Evolutionary conservation across 441 rosid genomes (phyloP).

Genomic region (Gossypium trilobum): DNA sequence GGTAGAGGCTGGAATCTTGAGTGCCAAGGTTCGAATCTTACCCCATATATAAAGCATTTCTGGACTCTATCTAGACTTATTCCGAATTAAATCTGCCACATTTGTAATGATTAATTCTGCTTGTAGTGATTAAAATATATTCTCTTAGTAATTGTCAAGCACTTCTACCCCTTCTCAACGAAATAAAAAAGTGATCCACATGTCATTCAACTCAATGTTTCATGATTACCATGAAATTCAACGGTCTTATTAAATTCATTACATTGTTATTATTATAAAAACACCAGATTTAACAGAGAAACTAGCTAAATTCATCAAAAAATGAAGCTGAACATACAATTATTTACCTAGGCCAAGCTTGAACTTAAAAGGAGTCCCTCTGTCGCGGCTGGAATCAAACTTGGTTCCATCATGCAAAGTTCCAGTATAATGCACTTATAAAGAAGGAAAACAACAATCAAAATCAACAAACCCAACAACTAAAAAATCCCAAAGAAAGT

Average conservation of each 20-base stretch:
- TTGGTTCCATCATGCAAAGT: conserved; percentile 72
- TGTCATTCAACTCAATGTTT: neutral
- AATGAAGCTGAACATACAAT: neutral
- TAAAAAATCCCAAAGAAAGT: neutral
- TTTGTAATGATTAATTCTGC: too few species aligned
- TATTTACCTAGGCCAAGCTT: conserved; percentile 76
- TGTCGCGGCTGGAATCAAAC: conserved; percentile 76
- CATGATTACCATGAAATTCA: neutral
- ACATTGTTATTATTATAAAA: neutral
- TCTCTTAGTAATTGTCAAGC: neutral
- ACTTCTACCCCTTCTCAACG: neutral
- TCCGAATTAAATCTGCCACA: too few species aligned
- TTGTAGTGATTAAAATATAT: too few species aligned
- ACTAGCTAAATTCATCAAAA: neutral
- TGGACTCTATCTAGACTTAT: too few species aligned
- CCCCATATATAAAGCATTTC: too few species aligned
- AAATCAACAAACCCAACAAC: neutral
- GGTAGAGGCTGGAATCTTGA: too few species aligned
- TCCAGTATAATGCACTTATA: conserved; percentile 79
- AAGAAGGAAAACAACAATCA: neutral
- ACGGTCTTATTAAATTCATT: neutral
- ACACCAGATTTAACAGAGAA: neutral
- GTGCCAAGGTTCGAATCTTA: too few species aligned
- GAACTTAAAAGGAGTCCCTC: conserved; percentile 71
- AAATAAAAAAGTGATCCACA: neutral